phyloP scores from a whole-genome alignment of 2,329 filamentous ascomycete species.

The Drechslera avenae region DNA sequence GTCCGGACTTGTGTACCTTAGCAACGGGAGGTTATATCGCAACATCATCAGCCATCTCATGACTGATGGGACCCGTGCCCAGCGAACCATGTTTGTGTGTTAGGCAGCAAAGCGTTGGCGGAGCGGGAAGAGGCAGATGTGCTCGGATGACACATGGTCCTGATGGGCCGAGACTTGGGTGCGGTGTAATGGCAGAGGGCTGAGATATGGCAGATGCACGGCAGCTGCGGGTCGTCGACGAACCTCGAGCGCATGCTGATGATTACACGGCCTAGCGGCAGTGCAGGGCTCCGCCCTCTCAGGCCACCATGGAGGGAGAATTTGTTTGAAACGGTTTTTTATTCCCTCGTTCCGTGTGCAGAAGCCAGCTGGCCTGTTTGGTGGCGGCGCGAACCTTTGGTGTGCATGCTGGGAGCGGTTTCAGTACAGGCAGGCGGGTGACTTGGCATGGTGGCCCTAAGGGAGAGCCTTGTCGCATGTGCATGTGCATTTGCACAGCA shows the following conservation, averaged over 20 bases:
- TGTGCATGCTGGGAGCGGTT: too few species aligned
- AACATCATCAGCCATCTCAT: too few species aligned
- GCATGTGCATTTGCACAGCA: too few species aligned
- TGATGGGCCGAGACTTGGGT: constrained; percentile 15
- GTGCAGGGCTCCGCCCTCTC: constrained; percentile 4
- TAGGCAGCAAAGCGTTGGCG: constrained; percentile 2
- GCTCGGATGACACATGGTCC: constrained; percentile 3
- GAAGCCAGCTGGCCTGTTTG: not conserved
- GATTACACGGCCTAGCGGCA: not conserved
- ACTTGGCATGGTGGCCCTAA: too few species aligned
- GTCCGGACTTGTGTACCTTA: too few species aligned
- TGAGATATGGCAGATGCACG: constrained; percentile 8
- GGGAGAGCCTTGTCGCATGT: too few species aligned
- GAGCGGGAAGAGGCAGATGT: constrained; percentile 8
- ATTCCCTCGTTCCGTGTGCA: constrained; percentile 5
- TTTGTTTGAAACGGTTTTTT: constrained; percentile 12
- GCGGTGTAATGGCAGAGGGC: constrained; percentile 25
- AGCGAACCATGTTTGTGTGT: constrained; percentile 1
- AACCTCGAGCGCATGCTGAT: constrained; percentile 1
- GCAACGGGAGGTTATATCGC: too few species aligned
- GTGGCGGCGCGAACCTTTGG: too few species aligned
- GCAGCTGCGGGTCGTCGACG: constrained; percentile 6
- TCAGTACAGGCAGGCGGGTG: too few species aligned
- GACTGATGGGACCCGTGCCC: not conserved
- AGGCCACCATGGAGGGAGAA: constrained; percentile 2